Base-by-base conservation (phyloP, 768 basidiomycete species). In the Xerocomus brunneocitrinus region DNA sequence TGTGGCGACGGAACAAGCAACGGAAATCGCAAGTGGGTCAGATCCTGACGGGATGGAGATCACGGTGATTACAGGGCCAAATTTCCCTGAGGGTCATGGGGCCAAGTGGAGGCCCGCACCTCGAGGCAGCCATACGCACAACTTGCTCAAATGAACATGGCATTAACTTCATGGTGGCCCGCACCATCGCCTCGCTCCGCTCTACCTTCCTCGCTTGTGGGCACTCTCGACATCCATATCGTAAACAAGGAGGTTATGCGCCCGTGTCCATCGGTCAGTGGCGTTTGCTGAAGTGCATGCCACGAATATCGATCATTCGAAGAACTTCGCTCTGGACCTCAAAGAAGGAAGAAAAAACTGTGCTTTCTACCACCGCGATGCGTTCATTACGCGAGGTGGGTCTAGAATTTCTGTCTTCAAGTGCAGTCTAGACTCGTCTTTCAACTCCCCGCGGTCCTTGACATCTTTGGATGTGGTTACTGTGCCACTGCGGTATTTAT, bases 11-110 rank as follows among this genome's bases (percentile, higher is more conserved):
- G 31, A 32, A 32, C 31, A 32, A 32, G 14, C 27, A 9, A 40
- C 39, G 19, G n/a, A 3, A 53, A 58, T 61, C 57, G 6, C 52
- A 54, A 52, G 35, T 41, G 58, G 61, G 39, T 40, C 39, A 58
- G 61, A 46, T 31, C 36, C 44, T 49, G 36, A 55, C 43, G 52
- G 25, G 47, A 49, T 47, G 61, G 64, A 51, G 53, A 62, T 60
- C 53, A 41, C 65, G 66, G 66, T 49, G 56, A 67, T 67, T 59
- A 68, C 61, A 50, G 45, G 24, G 41, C 27, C 27, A 50, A 22
- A 39, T 30, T 8, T 30, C 30, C 30, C 30, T 22, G 39, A 19
- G 19, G 19, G 19, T 19, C 19, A 19, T 19, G 19, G 19, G 19
- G 19, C 19, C 39, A 31, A 22, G 19, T 7, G 45, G 34, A 38